phyloP scores from a whole-genome alignment of 2,329 filamentous ascomycete species.

The Aphanocladium album region DNA sequence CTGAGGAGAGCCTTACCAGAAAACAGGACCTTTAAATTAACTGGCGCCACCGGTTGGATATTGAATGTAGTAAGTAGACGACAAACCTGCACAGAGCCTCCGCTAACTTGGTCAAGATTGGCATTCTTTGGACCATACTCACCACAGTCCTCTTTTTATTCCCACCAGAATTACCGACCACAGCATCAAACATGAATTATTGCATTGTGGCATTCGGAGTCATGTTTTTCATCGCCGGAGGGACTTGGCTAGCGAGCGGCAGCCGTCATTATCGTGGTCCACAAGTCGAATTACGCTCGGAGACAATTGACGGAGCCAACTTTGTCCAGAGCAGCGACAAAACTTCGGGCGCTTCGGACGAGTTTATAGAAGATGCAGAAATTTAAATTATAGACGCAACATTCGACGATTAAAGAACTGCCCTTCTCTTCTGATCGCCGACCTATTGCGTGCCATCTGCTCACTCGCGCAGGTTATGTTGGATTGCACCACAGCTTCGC shows the following conservation, averaged over 20 bases:
- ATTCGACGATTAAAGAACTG: too few species aligned
- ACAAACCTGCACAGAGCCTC: background rate
- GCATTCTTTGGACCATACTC: constrained; percentile 59
- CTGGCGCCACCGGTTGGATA: background rate
- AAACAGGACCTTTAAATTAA: background rate
- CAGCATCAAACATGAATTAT: constrained; percentile 63
- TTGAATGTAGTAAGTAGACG: background rate
- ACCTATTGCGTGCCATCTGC: too few species aligned
- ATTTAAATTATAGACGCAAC: background rate
- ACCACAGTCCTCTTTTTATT: constrained; percentile 55
- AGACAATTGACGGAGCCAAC: background rate
- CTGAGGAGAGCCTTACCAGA: background rate
- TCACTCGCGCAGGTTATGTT: too few species aligned
- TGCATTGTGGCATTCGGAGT: constrained; percentile 43
- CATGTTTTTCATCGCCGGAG: constrained; percentile 38
- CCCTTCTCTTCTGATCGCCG: too few species aligned
- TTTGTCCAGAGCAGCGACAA: background rate
- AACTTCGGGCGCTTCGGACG: background rate
- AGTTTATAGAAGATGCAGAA: background rate
- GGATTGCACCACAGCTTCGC: too few species aligned
- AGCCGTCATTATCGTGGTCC: constrained; percentile 37
- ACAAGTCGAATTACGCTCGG: background rate
- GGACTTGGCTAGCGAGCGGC: constrained; percentile 43
- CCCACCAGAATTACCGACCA: constrained; percentile 41
- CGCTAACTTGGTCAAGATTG: constrained; percentile 23